Evolutionary conservation across 2,329 filamentous ascomycete genomes (phyloP).

Genomic region (Aspergillus intermedius): DNA sequence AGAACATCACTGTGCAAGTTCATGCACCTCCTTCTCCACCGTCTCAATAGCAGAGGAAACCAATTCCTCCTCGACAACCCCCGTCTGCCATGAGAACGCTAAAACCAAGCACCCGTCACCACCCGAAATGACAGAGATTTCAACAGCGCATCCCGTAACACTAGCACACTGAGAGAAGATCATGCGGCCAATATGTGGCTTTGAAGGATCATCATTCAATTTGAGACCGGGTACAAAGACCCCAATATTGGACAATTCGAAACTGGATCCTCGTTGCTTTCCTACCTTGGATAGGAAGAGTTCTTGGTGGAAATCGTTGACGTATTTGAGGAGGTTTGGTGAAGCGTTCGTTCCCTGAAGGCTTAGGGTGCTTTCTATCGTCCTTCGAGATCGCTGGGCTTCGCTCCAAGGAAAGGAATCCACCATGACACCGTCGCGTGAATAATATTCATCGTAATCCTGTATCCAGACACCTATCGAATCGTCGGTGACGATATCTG

Average conservation of each 20-base stretch:
- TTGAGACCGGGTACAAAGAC: slow-evolving; percentile 17
- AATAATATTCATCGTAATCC: slow-evolving; percentile 27
- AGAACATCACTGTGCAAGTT: neutral
- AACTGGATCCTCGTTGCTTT: slow-evolving; percentile 30
- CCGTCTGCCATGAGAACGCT: slow-evolving; percentile 37
- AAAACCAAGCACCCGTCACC: slow-evolving; percentile 39
- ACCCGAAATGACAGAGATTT: slow-evolving; percentile 38
- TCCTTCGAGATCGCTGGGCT: slow-evolving; percentile 23
- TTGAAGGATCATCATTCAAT: slow-evolving; percentile 4
- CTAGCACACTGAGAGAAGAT: slow-evolving; percentile 42
- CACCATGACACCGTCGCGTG: slow-evolving; percentile 12
- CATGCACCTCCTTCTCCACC: slow-evolving; percentile 10
- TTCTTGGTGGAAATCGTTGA: slow-evolving; percentile 32
- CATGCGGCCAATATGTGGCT: slow-evolving; percentile 32
- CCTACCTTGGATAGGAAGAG: slow-evolving; percentile 35
- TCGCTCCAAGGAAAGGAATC: slow-evolving; percentile 28
- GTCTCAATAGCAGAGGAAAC: slow-evolving; percentile 15
- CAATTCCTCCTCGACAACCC: slow-evolving; percentile 25
- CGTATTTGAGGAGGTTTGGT: slow-evolving; percentile 35
- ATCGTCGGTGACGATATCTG: slow-evolving; percentile 27
- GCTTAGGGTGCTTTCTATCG: slow-evolving; percentile 21
- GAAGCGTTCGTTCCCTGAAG: slow-evolving; percentile 27
- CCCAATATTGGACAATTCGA: slow-evolving; percentile 45
- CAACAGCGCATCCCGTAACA: slow-evolving; percentile 32
- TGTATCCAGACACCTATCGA: slow-evolving; percentile 34